Conservation (phyloP, 208 protist genomes). For the Trypanosoma caninum region DNA sequence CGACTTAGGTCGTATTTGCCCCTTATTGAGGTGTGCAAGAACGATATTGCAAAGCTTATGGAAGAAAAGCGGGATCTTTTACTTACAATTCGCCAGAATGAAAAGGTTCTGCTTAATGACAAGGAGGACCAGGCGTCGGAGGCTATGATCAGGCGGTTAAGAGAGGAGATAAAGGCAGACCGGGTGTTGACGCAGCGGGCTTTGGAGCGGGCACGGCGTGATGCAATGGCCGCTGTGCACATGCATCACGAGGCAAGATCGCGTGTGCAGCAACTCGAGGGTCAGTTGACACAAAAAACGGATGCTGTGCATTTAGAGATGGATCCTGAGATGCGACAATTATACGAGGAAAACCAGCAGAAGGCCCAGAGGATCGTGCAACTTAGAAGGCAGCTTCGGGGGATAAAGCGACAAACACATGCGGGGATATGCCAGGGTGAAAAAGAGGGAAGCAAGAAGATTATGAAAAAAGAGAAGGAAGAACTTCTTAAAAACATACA, state of each 20-base stretch:
- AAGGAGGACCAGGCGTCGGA: conserved; percentile 31
- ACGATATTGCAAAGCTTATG: conserved; percentile 45
- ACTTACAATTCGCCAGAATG: conserved; percentile 70
- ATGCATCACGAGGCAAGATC: conserved; percentile 37
- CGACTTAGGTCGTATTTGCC: conserved; percentile 38
- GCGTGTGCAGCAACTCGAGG: conserved; percentile 37
- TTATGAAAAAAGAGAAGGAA: conserved; percentile 38
- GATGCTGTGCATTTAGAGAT: conserved; percentile 15
- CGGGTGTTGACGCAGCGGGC: conserved; percentile 55
- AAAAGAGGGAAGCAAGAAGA: background rate
- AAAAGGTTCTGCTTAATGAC: conserved; percentile 61
- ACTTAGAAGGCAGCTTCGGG: conserved; percentile 30
- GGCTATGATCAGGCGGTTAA: conserved; percentile 32
- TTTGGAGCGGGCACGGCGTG: conserved; percentile 50
- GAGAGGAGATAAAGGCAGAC: conserved; percentile 61
- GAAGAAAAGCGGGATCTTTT: conserved; percentile 58
- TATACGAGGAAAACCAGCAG: conserved; percentile 32
- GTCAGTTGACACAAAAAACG: conserved; percentile 25
- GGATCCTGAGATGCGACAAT: conserved; percentile 17
- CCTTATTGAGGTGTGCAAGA: conserved; percentile 42
- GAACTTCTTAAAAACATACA: conserved; percentile 45
- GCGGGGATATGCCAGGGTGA: background rate
- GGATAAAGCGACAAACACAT: background rate
- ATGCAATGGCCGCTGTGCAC: conserved; percentile 43
- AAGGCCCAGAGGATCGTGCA: conserved; percentile 34